phyloP scores from a whole-genome alignment of 2,329 filamentous ascomycete species.

The Cladosporium sphaerospermum region DNA sequence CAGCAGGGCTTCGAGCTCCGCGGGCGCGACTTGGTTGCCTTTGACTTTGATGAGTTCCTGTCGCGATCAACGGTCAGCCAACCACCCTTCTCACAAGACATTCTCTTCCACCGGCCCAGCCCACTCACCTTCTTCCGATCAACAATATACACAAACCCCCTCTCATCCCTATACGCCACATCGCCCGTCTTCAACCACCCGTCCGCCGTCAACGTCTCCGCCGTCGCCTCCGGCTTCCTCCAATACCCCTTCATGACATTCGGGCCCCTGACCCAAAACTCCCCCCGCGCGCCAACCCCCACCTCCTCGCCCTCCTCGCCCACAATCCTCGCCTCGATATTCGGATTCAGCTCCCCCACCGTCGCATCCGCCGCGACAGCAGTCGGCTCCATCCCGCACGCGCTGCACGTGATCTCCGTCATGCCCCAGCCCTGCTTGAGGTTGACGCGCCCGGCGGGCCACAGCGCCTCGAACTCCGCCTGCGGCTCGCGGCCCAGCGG shows the following conservation, averaged over 20 bases:
- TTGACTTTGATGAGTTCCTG: conserved; percentile 59
- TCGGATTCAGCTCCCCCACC: conserved; percentile 65
- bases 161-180: conserved; percentile 55
- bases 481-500: conserved; percentile 45
- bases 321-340: conserved; percentile 63
- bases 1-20: conserved; percentile 53
- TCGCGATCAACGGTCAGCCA: conserved; percentile 7
- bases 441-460: conserved; percentile 44
- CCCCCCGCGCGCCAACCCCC: conserved; percentile 50
- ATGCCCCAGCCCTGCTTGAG: conserved; percentile 73
- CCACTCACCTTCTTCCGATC: conserved; percentile 61
- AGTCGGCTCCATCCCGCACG: conserved; percentile 57
- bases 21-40: conserved; percentile 55
- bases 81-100: background rate
- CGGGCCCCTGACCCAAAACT: conserved; percentile 67
- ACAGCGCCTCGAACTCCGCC: conserved; percentile 52
- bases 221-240: conserved; percentile 62
- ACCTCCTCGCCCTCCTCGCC: conserved; percentile 52
- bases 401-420: conserved; percentile 73
- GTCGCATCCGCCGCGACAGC: conserved; percentile 36
- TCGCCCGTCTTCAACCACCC: conserved; percentile 70
- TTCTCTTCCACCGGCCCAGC: background rate
- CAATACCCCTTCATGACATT: conserved; percentile 74
- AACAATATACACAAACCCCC: conserved; percentile 58
- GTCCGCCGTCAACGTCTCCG: conserved; percentile 54